These are phyloP conservation scores for Botryobasidium botryosum DNA, from an alignment of 768 basidiomycete genomes.

Conservation along the genomic window DNA sequence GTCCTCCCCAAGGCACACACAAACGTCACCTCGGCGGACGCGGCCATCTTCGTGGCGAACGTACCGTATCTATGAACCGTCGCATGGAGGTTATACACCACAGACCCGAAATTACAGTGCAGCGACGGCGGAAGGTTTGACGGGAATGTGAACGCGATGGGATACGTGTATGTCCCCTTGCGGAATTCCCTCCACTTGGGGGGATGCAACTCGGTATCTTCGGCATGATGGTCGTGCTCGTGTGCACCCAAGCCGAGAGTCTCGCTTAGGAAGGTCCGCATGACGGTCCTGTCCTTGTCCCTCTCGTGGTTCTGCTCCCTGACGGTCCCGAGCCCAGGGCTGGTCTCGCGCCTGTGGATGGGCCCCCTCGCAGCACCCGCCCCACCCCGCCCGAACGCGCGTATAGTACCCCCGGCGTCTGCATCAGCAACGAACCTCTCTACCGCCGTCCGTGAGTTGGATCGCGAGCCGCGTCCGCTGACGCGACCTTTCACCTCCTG, in stretches of 20 bases:
- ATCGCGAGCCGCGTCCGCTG: slow-evolving; percentile 11
- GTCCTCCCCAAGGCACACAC: slow-evolving; percentile 62
- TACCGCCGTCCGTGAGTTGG: neutral
- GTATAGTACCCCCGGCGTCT: neutral
- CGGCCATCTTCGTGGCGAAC: slow-evolving; percentile 52
- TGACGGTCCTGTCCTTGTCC: neutral
- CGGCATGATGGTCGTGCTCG: too few species aligned
- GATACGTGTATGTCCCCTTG: slow-evolving; percentile 80
- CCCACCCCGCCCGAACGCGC: slow-evolving; percentile 3
- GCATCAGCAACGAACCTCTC: too few species aligned
- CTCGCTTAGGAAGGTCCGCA: slow-evolving; percentile 5
- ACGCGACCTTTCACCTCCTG: neutral
- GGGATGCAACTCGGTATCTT: too few species aligned
- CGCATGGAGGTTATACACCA: slow-evolving; percentile 67
- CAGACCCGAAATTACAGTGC: slow-evolving; percentile 54
- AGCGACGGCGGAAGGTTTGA: slow-evolving; percentile 62
- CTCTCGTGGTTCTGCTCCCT: neutral
- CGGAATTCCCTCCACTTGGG: slow-evolving; percentile 16
- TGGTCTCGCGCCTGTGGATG: neutral
- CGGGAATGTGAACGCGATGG: slow-evolving; percentile 81
- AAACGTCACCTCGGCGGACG: slow-evolving; percentile 54
- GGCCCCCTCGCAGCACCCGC: neutral
- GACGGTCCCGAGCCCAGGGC: neutral
- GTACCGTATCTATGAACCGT: slow-evolving; percentile 70
- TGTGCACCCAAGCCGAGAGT: slow-evolving; percentile 5